Base-by-base conservation (phyloP, 139 green algal genomes). In the Yamagishiella unicocca region DNA sequence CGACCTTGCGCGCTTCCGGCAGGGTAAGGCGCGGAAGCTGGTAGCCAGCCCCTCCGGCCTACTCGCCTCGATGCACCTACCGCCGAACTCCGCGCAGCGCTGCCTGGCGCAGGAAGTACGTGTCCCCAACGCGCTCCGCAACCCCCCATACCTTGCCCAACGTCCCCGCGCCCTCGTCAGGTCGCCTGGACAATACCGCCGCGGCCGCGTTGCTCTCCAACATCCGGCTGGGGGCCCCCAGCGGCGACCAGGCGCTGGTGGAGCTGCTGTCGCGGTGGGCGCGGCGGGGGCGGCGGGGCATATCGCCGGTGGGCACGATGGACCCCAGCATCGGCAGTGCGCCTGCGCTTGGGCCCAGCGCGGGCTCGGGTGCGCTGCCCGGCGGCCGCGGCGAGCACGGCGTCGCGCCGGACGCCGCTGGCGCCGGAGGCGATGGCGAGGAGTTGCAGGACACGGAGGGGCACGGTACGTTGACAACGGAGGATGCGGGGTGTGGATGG, bases 251-350 rank as follows among this genome's bases (percentile, higher is more conserved):
- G 24, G 83, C 94, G 1, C 92, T 99, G 55, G 95, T 99, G 35
- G 84, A 96, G 88, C 92, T 99, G 79, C 92, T 99, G 42, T 89
- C 89, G 14, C 88, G 91, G n/a, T 99, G 97, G 96, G 95, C 95
- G 21, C 77, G 92, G 43, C 82, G 96, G 0, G 95, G 89, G 54
- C 38, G 88, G 72, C 42, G 33, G 25, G 45, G 72, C 72, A 62
- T 42, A 29, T 22, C 55, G 33, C 80, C 31, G 38, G 3, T 46
- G 79, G 38, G 31, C n/a, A 14, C 6, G 9, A n/a, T 22, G 50
- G 74, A 45, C 4, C 74, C 21, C 37, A 40, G 70, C 4, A 35
- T 27, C 37, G 45, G 31, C 37, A 27, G 66, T 14, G 31, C 31
- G 66, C 66, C 35, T 10, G 25, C 19, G 17, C 37, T 43, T 21